These are phyloP conservation scores for Penicillium sp. DNA, from an alignment of 2,329 filamentous ascomycete species.

Conservation along the genomic window DNA sequence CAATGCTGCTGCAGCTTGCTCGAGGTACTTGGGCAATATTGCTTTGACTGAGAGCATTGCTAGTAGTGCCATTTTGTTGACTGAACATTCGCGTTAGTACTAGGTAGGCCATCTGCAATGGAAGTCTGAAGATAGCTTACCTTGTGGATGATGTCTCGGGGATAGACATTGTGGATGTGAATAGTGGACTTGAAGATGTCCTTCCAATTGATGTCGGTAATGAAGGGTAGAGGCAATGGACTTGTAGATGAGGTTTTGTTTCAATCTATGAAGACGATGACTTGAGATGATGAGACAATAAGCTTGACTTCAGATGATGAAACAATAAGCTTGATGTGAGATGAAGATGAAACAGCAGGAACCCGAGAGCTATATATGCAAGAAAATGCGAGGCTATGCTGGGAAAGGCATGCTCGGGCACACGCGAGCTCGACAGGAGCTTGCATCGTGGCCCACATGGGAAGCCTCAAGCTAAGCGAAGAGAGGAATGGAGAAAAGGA, in stretches of 20 bases:
- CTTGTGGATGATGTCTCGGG: constrained; percentile 10
- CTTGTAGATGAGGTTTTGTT: neutral
- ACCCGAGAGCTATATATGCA: constrained; percentile 18
- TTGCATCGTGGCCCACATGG: constrained; percentile 21
- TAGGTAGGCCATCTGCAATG: neutral
- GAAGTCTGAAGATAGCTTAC: constrained; percentile 2
- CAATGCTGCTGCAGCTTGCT: constrained; percentile 21
- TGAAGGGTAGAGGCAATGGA: neutral
- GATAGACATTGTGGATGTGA: constrained; percentile 16
- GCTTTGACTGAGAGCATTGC: constrained; percentile 22
- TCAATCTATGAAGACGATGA: neutral
- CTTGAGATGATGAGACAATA: neutral
- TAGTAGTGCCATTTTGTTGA: constrained; percentile 17
- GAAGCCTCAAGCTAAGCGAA: constrained; percentile 11
- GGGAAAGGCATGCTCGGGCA: constrained; percentile 13
- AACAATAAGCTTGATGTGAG: neutral
- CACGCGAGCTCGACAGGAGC: constrained; percentile 20
- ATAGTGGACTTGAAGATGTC: neutral
- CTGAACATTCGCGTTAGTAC: constrained; percentile 9
- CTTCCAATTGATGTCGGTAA: neutral
- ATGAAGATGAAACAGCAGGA: constrained; percentile 6
- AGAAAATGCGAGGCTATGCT: constrained; percentile 12
- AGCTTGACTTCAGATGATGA: constrained; percentile 1
- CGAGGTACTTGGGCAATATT: constrained; percentile 27
- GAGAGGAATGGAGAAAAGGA: constrained; percentile 16